Evolutionary conservation across 805 yeast genomes (phyloP).

Genomic region (Metschnikowia sp.): DNA sequence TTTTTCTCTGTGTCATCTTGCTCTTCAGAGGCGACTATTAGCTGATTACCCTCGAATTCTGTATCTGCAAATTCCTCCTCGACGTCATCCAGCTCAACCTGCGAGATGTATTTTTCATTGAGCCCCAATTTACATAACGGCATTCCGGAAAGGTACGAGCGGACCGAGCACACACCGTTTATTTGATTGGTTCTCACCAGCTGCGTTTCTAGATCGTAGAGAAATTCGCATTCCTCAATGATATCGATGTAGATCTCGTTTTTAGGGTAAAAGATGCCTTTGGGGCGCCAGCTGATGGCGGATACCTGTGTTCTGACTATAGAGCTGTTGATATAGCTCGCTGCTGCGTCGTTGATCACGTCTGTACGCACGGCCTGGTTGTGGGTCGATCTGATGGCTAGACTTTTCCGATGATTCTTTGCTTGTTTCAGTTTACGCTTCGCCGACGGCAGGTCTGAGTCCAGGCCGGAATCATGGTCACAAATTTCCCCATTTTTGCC

Average conservation of each 20-base stretch:
- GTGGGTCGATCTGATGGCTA: constrained; percentile 33
- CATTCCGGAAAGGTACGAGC: constrained; percentile 44
- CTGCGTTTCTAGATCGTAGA: constrained; percentile 29
- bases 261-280: constrained; percentile 43
- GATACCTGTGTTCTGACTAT: constrained; percentile 75
- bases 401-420: neutral
- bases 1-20: neutral
- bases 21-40: no score
- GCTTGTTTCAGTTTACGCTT: constrained; percentile 5
- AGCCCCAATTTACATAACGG: constrained; percentile 41
- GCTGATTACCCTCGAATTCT: neutral
- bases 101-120: constrained; percentile 36
- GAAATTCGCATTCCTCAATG: constrained; percentile 37
- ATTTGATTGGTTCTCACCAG: constrained; percentile 31
- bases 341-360: constrained; percentile 22
- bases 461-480: constrained; percentile 10
- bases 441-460: constrained; percentile 5
- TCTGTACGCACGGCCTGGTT: constrained; percentile 37
- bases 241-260: constrained; percentile 42
- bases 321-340: constrained; percentile 52
- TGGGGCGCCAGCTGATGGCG: constrained; percentile 45
- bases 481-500: constrained; percentile 3
- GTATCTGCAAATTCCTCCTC: constrained; percentile 9
- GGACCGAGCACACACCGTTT: constrained; percentile 32
- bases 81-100: constrained; percentile 25